A percentile compares a stretch with the other conserved stretches of the same genome.
These are phyloP conservation scores for Hondaea fermentalgiana DNA, from an alignment of 108 stramenopile genomes.

Conservation along the genomic window DNA sequence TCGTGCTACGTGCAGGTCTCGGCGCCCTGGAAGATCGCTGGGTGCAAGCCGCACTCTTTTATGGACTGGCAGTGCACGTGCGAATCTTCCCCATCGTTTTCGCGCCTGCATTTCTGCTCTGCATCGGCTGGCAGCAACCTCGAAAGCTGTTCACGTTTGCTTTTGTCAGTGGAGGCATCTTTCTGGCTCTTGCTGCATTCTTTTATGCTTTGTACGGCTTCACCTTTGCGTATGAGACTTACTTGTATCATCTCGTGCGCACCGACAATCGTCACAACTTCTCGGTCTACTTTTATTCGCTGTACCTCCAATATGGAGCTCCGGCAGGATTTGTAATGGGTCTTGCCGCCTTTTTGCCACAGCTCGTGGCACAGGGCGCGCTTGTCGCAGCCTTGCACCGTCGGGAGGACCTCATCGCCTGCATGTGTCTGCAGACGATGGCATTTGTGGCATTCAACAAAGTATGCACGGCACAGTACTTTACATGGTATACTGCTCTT, in stretches of 20 bases:
- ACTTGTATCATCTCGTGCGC: constrained; percentile 85
- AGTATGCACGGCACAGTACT: constrained; percentile 96
- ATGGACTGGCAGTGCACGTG: constrained; percentile 46
- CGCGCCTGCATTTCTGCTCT: constrained; percentile 33
- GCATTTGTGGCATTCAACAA: constrained; percentile 96
- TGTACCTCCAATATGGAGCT: constrained; percentile 58
- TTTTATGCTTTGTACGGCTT: constrained; percentile 58
- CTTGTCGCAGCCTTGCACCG: constrained; percentile 54
- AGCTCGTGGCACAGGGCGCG: background rate
- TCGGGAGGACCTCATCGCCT: constrained; percentile 25
- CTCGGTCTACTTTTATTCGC: constrained; percentile 71
- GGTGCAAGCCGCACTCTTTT: background rate
- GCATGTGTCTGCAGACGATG: constrained; percentile 65
- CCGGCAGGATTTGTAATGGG: constrained; percentile 12
- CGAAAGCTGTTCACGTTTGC: constrained; percentile 47
- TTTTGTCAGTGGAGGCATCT: constrained; percentile 35
- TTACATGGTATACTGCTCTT: constrained; percentile 77
- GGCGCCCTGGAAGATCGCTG: background rate
- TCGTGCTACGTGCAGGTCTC: background rate
- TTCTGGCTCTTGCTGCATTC: constrained; percentile 55
- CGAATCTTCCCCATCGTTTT: constrained; percentile 51
- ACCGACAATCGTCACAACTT: constrained; percentile 90
- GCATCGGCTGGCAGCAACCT: background rate
- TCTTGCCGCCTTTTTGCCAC: constrained; percentile 19
- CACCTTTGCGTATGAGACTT: constrained; percentile 67